These are phyloP conservation scores for Mucor indicus DNA, from an alignment of 371 early-diverging fungal species.

Conservation along the genomic window DNA sequence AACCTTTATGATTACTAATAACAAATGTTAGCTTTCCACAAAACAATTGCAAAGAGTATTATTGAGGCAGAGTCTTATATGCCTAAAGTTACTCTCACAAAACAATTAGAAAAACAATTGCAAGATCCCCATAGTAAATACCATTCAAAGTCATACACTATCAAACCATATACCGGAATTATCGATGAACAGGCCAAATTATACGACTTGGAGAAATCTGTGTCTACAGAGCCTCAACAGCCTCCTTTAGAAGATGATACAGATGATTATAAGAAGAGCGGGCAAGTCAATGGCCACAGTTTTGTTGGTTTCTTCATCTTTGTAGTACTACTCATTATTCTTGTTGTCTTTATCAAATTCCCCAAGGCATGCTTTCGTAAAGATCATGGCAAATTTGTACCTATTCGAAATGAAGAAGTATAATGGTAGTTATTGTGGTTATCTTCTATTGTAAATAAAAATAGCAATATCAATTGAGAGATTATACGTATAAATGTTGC, in stretches of 20 bases:
- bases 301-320: constrained; percentile 6
- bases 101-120: constrained; percentile 8
- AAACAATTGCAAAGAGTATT: constrained; percentile 33
- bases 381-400: constrained; percentile 10
- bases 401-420: constrained; percentile 12
- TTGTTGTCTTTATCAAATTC: constrained; percentile 11
- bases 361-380: not conserved
- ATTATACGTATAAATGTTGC: not conserved
- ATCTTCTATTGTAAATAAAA: not conserved
- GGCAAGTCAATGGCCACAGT: not conserved
- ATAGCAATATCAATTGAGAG: not conserved
- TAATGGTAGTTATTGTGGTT: too few relatives aligned
- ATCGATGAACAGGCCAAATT: constrained; percentile 20
- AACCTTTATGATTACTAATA: not conserved
- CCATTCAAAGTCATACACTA: constrained; percentile 22
- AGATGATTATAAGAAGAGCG: not conserved
- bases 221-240: constrained; percentile 4
- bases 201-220: constrained; percentile 9
- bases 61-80: constrained; percentile 32
- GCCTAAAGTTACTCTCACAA: constrained; percentile 10
- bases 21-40: constrained; percentile 30
- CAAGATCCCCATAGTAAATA: constrained; percentile 13
- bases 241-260: constrained; percentile 18
- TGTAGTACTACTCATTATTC: not conserved
- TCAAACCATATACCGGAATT: constrained; percentile 20